Percentiles rank a stretch among this genome's conserved stretches.
phyloP scores from a whole-genome alignment of 768 basidiomycete genomes.

The Atractiella rhizophila region DNA sequence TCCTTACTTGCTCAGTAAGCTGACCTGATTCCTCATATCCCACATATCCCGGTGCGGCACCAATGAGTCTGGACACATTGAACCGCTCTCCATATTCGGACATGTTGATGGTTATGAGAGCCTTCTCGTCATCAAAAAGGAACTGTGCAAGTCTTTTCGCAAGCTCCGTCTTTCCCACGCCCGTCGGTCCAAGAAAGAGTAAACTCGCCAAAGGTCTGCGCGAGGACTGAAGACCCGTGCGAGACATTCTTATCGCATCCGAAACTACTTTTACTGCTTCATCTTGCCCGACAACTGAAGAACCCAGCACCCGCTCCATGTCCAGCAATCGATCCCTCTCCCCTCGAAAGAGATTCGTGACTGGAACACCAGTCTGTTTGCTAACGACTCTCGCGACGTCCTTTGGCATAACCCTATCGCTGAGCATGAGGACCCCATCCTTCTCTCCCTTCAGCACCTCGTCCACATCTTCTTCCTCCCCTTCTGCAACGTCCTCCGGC shows the following conservation, averaged over 20 bases:
- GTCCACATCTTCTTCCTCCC: conserved; percentile 7
- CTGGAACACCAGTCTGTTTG: conserved; percentile 56
- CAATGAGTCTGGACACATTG: conserved; percentile 23
- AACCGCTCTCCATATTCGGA: conserved; percentile 2
- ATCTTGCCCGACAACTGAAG: conserved; percentile 66
- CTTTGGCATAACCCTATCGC: conserved; percentile 57
- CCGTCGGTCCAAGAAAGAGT: conserved; percentile 20
- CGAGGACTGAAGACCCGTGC: conserved; percentile 66
- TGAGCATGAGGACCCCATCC: conserved; percentile 29
- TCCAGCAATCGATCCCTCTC: conserved; percentile 46
- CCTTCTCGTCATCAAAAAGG: conserved; percentile 44
- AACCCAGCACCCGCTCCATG: conserved; percentile 58
- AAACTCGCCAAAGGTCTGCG: conserved; percentile 75
- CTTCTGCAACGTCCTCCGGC: conserved; percentile 11
- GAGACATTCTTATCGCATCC: conserved; percentile 75
- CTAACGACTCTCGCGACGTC: conserved; percentile 68
- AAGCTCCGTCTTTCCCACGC: conserved; percentile 46
- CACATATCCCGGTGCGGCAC: conserved; percentile 73
- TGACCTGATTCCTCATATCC: conserved; percentile 60
- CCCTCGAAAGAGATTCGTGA: conserved; percentile 4
- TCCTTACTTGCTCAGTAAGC: conserved; percentile 9
- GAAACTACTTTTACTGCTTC: conserved; percentile 54
- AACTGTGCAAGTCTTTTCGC: conserved; percentile 66
- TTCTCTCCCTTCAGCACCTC: conserved; percentile 5
- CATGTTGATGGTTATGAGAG: conserved; percentile 9